A percentile compares a stretch with the other conserved stretches of the same genome.
phyloP scores from a whole-genome alignment of 441 rosid species.

The Populus trichocarpa region DNA sequence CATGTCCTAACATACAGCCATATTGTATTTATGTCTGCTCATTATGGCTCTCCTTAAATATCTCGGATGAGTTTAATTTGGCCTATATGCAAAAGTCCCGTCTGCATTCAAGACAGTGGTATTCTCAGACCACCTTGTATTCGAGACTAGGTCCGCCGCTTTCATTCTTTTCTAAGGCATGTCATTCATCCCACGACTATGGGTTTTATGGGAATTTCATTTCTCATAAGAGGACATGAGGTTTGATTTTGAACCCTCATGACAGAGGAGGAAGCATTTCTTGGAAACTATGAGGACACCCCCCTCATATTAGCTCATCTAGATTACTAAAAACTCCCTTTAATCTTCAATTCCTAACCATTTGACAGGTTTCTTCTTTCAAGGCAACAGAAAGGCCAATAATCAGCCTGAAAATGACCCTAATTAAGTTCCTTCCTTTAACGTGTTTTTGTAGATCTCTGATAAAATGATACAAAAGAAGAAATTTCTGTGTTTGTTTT shows the following conservation, averaged over 20 bases:
- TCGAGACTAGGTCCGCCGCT: too few relatives aligned
- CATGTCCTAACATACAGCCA: not conserved
- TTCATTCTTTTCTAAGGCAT: not conserved
- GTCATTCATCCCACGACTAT: not conserved
- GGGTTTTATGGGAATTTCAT: not conserved
- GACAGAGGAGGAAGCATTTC: not conserved
- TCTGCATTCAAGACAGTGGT: not conserved
- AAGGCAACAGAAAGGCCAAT: not conserved
- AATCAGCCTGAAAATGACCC: slow-evolving; percentile 2
- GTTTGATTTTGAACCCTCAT: too few relatives aligned
- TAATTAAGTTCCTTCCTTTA: not conserved
- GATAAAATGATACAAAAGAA: not conserved
- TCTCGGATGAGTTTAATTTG: not conserved
- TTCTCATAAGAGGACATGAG: not conserved
- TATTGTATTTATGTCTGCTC: slow-evolving; percentile 7
- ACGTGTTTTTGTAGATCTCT: not conserved
- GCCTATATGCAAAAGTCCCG: too few relatives aligned
- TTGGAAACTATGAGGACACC: not conserved
- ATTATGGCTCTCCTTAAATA: not conserved
- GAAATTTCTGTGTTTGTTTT: not conserved
- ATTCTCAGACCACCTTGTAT: not conserved
- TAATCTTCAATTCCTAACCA: not conserved
- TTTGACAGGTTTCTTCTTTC: slow-evolving; percentile 1
- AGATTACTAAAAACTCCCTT: not conserved
- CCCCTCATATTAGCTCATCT: not conserved